Evolutionary conservation across 331 rosid genomes (phyloP).

Genomic region (Pyrus hybrid): DNA sequence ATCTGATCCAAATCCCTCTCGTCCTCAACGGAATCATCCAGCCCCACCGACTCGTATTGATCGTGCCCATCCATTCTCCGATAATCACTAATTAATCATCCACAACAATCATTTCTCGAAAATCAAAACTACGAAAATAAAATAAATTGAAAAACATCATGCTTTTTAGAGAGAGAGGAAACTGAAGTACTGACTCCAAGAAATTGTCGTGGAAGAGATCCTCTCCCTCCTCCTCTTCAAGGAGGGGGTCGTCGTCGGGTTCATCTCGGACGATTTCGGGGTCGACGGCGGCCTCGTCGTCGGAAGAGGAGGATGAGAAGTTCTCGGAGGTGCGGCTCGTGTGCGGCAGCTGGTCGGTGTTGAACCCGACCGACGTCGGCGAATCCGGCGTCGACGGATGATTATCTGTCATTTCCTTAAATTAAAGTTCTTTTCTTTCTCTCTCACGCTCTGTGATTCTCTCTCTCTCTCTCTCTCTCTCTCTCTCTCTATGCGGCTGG

Average conservation of each 20-base stretch:
- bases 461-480: background rate
- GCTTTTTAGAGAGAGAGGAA: background rate
- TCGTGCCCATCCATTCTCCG: conserved; percentile 60
- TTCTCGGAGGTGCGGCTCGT: conserved; percentile 57
- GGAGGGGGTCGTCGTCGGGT: conserved; percentile 22
- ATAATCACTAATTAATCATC: conserved; percentile 40
- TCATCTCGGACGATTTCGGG: conserved; percentile 59
- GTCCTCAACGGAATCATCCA: conserved; percentile 64
- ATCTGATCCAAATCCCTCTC: conserved; percentile 68
- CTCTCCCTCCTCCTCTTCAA: conserved; percentile 81
- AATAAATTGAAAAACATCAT: background rate
- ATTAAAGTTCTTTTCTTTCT: background rate
- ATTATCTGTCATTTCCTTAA: conserved; percentile 39
- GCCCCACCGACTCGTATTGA: conserved; percentile 60
- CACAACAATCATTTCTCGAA: background rate
- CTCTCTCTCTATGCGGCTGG: background rate
- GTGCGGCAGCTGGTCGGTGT: conserved; percentile 83
- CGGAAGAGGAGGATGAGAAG: conserved; percentile 31
- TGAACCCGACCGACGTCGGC: conserved; percentile 66
- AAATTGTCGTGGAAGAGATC: conserved; percentile 74
- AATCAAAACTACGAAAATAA: background rate
- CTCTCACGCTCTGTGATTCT: background rate
- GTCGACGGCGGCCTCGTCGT: conserved; percentile 88
- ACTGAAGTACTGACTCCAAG: conserved; percentile 40
- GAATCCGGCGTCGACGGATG: conserved; percentile 66